phyloP scores from a whole-genome alignment of 2,329 filamentous ascomycete species.

The Hymenoscyphus fraxineus region DNA sequence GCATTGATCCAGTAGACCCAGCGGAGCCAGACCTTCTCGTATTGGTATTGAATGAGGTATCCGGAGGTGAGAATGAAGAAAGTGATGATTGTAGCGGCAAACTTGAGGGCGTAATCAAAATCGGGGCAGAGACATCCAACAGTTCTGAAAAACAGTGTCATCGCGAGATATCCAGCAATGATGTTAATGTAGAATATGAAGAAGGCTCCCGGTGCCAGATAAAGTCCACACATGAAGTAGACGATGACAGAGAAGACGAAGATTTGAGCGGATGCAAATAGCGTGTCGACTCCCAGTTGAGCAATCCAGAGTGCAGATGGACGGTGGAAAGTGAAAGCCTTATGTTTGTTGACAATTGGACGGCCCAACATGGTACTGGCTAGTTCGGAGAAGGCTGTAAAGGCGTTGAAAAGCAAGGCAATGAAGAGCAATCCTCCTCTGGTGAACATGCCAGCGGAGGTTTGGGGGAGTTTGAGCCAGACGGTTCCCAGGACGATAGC shows the following conservation, averaged over 20 bases:
- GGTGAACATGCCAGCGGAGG: slow-evolving; percentile 69
- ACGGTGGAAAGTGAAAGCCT: slow-evolving; percentile 76
- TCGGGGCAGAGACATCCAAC: slow-evolving; percentile 72
- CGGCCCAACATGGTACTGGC: slow-evolving; percentile 71
- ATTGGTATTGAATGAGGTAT: slow-evolving; percentile 77
- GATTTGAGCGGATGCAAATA: slow-evolving; percentile 68
- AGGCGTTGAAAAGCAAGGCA: slow-evolving; percentile 78
- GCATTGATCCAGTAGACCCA: slow-evolving; percentile 81
- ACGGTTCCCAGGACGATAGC: slow-evolving; percentile 77
- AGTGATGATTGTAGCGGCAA: slow-evolving; percentile 74
- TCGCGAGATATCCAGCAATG: slow-evolving; percentile 63
- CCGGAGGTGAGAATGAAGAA: slow-evolving; percentile 78
- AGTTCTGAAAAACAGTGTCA: slow-evolving; percentile 75
- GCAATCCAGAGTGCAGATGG: slow-evolving; percentile 80
- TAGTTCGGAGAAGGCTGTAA: slow-evolving; percentile 78
- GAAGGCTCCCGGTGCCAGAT: slow-evolving; percentile 68
- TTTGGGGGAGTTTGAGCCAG: slow-evolving; percentile 66
- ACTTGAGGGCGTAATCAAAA: slow-evolving; percentile 83
- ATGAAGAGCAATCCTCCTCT: slow-evolving; percentile 80
- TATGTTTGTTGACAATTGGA: slow-evolving; percentile 78
- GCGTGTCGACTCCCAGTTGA: slow-evolving; percentile 74
- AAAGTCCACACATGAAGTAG: slow-evolving; percentile 73
- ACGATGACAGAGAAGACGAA: slow-evolving; percentile 70
- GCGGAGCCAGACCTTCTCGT: slow-evolving; percentile 69
- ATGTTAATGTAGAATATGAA: slow-evolving; percentile 74